Evolutionary conservation across 2,329 filamentous ascomycete species (phyloP).

Genomic region (Fonsecaea nubica): DNA sequence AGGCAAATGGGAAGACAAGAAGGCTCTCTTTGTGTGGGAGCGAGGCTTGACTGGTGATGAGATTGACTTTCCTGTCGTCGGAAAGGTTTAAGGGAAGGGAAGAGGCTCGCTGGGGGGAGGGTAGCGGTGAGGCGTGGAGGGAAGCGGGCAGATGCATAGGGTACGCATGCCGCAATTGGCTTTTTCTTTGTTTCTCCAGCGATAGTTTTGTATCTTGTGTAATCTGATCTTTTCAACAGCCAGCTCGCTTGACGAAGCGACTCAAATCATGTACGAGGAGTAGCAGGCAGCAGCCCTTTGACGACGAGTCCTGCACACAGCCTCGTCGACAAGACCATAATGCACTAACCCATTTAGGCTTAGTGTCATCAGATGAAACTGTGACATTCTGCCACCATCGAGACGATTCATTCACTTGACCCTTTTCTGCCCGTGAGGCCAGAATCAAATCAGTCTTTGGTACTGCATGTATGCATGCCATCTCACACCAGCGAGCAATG

Average conservation of each 20-base stretch:
- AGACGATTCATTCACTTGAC: no score
- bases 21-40: neutral
- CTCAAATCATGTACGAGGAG: neutral
- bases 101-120: neutral
- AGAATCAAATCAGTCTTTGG: neutral
- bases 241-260: neutral
- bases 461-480: neutral
- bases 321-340: no score
- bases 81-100: neutral
- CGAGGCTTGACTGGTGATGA: neutral
- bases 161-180: neutral
- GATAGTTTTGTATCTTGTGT: neutral
- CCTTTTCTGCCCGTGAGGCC: neutral
- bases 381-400: no score
- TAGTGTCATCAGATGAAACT: no score
- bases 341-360: no score
- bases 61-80: neutral
- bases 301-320: no score
- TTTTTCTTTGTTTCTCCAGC: neutral
- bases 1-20: neutral
- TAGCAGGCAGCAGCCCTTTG: neutral
- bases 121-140: neutral
- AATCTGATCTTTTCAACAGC: neutral
- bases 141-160: neutral
- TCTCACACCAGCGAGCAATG: neutral